Percentiles rank a stretch among this genome's conserved stretches.
phyloP scores from a whole-genome alignment of 1,139 yeast genomes.

The Lodderomyces jiufengensis region DNA sequence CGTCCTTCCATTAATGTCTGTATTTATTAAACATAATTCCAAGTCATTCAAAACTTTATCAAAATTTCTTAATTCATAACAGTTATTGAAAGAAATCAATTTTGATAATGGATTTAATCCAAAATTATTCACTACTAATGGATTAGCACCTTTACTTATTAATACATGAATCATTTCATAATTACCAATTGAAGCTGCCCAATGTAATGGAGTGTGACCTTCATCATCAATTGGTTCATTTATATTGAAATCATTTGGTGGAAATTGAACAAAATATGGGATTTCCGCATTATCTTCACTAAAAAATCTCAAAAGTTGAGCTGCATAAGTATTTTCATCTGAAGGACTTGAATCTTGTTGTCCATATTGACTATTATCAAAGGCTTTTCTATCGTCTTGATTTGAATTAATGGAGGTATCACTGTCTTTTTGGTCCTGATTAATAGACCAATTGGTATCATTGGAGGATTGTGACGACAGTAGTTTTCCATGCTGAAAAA shows the following conservation, averaged over 20 bases:
- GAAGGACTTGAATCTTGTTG: constrained; percentile 8
- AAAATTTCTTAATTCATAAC: constrained; percentile 76
- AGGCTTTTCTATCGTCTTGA: constrained; percentile 22
- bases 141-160: constrained; percentile 71
- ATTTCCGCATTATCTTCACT: constrained; percentile 71
- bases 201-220: constrained; percentile 93
- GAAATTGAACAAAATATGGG: constrained; percentile 68
- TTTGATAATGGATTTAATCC: constrained; percentile 88
- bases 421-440: constrained; percentile 31
- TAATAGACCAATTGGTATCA: constrained; percentile 43
- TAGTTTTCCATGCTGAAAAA: constrained; percentile 8
- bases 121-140: constrained; percentile 63
- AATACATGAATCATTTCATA: constrained; percentile 67
- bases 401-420: constrained; percentile 43
- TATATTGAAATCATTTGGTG: constrained; percentile 78
- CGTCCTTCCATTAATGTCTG: constrained; percentile 69
- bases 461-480: constrained; percentile 44
- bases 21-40: constrained; percentile 65
- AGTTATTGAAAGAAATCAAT: constrained; percentile 80
- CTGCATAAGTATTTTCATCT: constrained; percentile 46
- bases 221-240: constrained; percentile 91
- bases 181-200: constrained; percentile 96
- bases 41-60: constrained; percentile 66
- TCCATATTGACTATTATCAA: constrained; percentile 6
- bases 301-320: constrained; percentile 57